Percentiles rank a stretch among this genome's conserved stretches.
Conservation (phyloP, 805 yeast genomes). For the Hanseniaspora thailandica region DNA sequence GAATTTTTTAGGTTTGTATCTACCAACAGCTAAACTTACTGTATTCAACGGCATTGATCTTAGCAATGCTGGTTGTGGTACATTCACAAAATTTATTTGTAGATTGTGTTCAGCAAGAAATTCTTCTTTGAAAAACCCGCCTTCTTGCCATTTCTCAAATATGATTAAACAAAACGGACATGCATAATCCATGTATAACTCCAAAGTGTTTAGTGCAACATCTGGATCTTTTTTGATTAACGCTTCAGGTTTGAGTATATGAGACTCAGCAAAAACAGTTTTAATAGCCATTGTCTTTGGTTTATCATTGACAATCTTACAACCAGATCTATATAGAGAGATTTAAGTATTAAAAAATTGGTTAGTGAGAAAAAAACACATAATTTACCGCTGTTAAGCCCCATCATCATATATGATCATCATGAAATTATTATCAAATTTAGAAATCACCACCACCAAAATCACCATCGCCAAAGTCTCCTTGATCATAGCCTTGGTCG, state of each 20-base stretch:
- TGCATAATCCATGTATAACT: conserved; percentile 60
- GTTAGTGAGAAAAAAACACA: too few species aligned
- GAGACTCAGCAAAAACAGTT: conserved; percentile 11
- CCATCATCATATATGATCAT: background rate
- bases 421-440: background rate
- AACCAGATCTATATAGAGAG: too few species aligned
- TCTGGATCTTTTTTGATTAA: background rate
- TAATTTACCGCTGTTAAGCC: too few species aligned
- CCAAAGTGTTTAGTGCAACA: conserved; percentile 34
- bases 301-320: too few species aligned
- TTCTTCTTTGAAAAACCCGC: conserved; percentile 43
- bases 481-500: conserved; percentile 25
- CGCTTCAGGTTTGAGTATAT: conserved; percentile 5
- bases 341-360: too few species aligned
- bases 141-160: conserved; percentile 42
- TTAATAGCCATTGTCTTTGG: conserved; percentile 15
- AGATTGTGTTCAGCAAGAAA: conserved; percentile 38
- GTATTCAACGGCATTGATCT: conserved; percentile 58
- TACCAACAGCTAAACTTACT: conserved; percentile 58
- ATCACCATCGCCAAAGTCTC: conserved; percentile 25
- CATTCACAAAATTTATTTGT: conserved; percentile 55
- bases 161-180: conserved; percentile 65
- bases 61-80: conserved; percentile 88
- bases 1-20: conserved; percentile 40
- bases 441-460: conserved; percentile 21